Base-by-base conservation (phyloP, 2,329 filamentous ascomycete species). In the Stachybotrys elegans region DNA sequence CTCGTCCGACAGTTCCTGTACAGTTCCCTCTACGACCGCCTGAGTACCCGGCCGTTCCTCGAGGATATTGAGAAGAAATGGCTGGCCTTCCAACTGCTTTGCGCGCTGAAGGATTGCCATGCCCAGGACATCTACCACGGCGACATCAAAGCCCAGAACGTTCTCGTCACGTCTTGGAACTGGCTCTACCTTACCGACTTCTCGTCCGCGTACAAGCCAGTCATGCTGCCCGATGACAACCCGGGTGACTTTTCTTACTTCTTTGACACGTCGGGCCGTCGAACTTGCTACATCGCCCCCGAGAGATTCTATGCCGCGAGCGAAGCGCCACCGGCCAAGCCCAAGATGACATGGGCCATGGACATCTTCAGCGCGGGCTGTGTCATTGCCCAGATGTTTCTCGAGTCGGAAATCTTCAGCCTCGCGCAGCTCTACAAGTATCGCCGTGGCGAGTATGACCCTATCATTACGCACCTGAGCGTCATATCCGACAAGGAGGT, bases 51-150 rank as follows among this genome's bases (percentile, higher is more conserved):
- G 7, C 94, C 93, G 0, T 98, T 98, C 56, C 73, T 97, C 9
- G 94, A 98, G 66, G 88, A 95, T 52, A 93, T 98, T 52, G 93
- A 98, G 66, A 97, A 96, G 76, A 96, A 95, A 70, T 98, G 93
- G 93, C 78, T 98, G 41, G 88, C 92, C 0, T 98, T 95, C 57
- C 93, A 98, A 69, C 78, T 98, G 3, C 77, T 98, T 11, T 96
- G 90, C 63, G 91, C 88, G 3, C 72, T 98, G 46, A 83, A 91
- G 45, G 94, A 98, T 65, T 96, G 89, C 57, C 93, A 98, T 63
- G 76, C 86, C 22, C 79, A 86, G 38, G 88, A 94, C 56, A 76
- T 98, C 42, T 97, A 91, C 62, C 93, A 98, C 61, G 94, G 93
- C 46, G 94, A 98, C 60, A 97, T 98, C 71, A 98, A 98, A 72